These are phyloP conservation scores for Ustilago curta DNA, from an alignment of 1,284 basidiomycete species.

Conservation along the genomic window DNA sequence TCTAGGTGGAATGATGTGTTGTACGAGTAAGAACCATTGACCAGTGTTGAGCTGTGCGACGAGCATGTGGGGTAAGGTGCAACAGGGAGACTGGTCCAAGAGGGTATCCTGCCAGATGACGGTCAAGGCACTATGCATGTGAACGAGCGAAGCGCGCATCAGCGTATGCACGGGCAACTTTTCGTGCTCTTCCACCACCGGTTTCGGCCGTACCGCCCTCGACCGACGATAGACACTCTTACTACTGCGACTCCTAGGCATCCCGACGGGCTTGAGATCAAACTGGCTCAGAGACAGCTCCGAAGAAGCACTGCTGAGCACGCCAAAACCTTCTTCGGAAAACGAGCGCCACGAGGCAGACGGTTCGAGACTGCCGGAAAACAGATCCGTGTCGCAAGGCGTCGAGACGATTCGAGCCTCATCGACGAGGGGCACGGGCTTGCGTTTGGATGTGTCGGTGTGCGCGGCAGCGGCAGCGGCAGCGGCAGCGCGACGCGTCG, in stretches of 20 bases:
- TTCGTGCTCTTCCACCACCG: background rate
- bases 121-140: slow-evolving; percentile 15
- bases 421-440: slow-evolving; percentile 15
- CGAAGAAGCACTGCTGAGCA: slow-evolving; percentile 24
- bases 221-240: slow-evolving; percentile 21
- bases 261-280: slow-evolving; percentile 7
- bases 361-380: slow-evolving; percentile 20
- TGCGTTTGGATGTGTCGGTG: slow-evolving; percentile 13
- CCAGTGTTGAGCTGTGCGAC: slow-evolving; percentile 28
- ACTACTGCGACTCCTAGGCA: slow-evolving; percentile 13
- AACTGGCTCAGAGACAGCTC: slow-evolving; percentile 31
- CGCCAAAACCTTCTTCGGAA: slow-evolving; percentile 39
- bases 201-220: background rate
- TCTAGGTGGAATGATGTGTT: slow-evolving; percentile 44
- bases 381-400: no score
- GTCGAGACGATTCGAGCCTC: no score
- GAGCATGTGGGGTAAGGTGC: slow-evolving; percentile 26
- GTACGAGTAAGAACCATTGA: slow-evolving; percentile 35
- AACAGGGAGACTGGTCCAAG: slow-evolving; percentile 29
- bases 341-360: slow-evolving; percentile 37
- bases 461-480: background rate
- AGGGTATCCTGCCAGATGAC: slow-evolving; percentile 49
- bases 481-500: background rate
- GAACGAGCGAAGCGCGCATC: background rate
- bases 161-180: slow-evolving; percentile 11